Base-by-base conservation (phyloP, 2,329 filamentous ascomycete species). In the Lachnellula cervina region DNA sequence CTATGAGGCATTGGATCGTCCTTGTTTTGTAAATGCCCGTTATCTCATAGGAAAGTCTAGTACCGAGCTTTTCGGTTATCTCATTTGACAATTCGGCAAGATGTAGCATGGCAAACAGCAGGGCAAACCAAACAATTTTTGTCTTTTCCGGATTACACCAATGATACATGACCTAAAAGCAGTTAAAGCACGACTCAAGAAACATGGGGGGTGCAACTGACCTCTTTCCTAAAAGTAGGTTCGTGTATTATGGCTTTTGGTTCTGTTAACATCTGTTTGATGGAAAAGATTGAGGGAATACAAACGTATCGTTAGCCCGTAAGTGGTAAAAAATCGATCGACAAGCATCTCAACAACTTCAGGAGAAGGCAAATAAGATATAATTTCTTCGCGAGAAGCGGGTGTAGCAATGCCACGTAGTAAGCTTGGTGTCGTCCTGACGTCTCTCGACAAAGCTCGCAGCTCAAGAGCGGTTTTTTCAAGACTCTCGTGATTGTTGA, bases 61-160 rank as follows among this genome's bases (percentile, higher is more conserved):
- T 9, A 28, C 25, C 8, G 6, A 28, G 25, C 25, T 28, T 28
- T 28, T 28, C 25, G 2, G 25, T 28, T 28, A 7, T 28, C 25
- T 51, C 49, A 44, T 56, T 56, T 17, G 58, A 60, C 17, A 58
- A 14, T 23, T 52, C 52, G 2, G 56, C 58, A 46, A 42, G 38
- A 38, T 58, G 44, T 13, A 58, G 42, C 19, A 60, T 58, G 2
- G 52, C 52, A 45, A 54, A 58, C 2, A 60, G 21, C 16, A 60
- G 37, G 7, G 52, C 58, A 45, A 60, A 56, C 58, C 58, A 60
- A 34, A 58, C 43, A 19, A 54, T 47, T 19, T 44, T 52, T 43
- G 49, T 55, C 34, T 51, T 49, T 9, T 47, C 45, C 32, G 52
- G 56, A 44, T 58, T 49, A 5, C 51, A 47, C 58, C 58, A 60